These are phyloP conservation scores for Coix lacrymajobi DNA, from an alignment of 176 grass and related monocot genomes.

Conservation along the genomic window DNA sequence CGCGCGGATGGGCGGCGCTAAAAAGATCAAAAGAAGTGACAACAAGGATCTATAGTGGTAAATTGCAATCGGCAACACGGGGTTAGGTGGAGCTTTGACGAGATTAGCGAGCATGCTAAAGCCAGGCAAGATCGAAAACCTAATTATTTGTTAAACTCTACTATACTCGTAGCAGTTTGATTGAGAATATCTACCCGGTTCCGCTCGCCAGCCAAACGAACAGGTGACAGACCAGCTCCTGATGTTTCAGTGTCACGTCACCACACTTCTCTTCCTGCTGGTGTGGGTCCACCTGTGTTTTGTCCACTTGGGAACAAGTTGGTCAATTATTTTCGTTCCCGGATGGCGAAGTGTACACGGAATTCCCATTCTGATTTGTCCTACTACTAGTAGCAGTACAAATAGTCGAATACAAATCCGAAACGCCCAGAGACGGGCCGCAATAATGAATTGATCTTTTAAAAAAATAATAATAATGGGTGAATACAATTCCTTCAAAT, in stretches of 20 bases:
- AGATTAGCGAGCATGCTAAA: background rate
- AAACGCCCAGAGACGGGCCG: background rate
- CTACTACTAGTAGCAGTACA: background rate
- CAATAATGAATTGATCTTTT: background rate
- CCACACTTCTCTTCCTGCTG: background rate
- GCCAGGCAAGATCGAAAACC: background rate
- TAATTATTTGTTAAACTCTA: background rate
- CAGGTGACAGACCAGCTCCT: background rate
- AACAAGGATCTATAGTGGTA: background rate
- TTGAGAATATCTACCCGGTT: background rate
- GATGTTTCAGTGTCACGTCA: background rate
- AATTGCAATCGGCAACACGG: background rate
- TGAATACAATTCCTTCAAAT: background rate
- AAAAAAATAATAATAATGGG: too few relatives aligned
- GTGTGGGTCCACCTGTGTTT: background rate
- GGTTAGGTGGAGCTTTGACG: slow-evolving; percentile 19
- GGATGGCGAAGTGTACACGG: background rate
- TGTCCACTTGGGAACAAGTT: background rate
- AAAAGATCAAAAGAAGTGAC: background rate
- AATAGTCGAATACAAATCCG: background rate
- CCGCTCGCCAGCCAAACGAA: background rate
- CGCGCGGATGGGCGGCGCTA: background rate
- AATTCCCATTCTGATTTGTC: background rate
- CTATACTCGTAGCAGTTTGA: background rate
- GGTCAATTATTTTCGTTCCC: background rate